Base-by-base conservation (phyloP, 1,139 yeast species). In the Scheffersomyces quercinus region DNA sequence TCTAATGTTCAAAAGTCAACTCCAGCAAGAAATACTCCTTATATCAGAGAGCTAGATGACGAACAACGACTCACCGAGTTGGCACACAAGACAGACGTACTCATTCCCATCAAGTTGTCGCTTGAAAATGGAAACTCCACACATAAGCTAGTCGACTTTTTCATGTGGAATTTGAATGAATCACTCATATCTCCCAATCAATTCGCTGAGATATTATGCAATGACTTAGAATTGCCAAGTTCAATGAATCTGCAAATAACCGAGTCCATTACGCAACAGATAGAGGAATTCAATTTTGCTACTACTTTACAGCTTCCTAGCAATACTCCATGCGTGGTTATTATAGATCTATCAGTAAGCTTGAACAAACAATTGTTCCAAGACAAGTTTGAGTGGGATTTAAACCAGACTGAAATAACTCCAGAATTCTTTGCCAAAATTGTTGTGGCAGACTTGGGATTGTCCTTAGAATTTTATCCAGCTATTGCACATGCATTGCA, bases 311-410 rank as follows among this genome's bases (percentile, higher is more conserved):
- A 83, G 35, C 75, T 86, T 24, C 67, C 83, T 4, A 86, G 88
- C 9, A 38, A 44, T 28, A 65, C 61, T n/a, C 85, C 82, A 31
- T 81, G 81, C 49, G 95, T 87, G 54, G 96, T 88, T 4, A 77
- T 93, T 5, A 79, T 93, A 35, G 88, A 89, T 51, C 67, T 93
- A 41, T 84, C 95, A 11, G 90, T 95, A 35, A 89, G 86, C 60
- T 72, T 93, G 49, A 90, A 90, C 54, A 88, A 88, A 58, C 85
- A 84, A 55, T 75, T 91, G 39, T 89, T 85, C 57, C 96, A 91
- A 56, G 99, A 93, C 66, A 86, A 88, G 59, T 85, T 93, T 53
- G 99, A 93, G 64, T 93, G 99, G 98, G 96, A 93, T 59, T 70
- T 93, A 47, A 73, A 68, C 28, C 82, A 83, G 50, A 71, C 75